Evolutionary conservation across 257 asterid species (phyloP).

Genomic region (Salvia hispanica): DNA sequence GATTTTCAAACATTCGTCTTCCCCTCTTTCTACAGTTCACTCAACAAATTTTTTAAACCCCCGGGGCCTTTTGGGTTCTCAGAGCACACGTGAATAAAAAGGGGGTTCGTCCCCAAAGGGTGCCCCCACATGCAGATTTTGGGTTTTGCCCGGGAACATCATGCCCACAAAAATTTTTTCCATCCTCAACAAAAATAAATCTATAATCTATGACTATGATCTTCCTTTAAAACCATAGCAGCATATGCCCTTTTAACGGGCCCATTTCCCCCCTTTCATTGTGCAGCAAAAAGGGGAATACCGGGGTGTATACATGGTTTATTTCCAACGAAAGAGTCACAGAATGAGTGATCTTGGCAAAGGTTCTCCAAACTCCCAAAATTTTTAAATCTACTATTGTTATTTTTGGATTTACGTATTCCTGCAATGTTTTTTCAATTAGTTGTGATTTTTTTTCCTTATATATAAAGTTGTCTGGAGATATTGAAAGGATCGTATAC

Average conservation of each 20-base stretch:
- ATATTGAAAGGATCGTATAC: no score
- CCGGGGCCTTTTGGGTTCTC: slow-evolving; percentile 65
- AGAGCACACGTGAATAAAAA: slow-evolving; percentile 52
- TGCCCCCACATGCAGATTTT: slow-evolving; percentile 95
- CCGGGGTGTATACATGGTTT: background rate
- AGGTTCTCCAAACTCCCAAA: slow-evolving; percentile 20
- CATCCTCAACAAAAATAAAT: background rate
- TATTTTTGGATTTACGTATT: background rate
- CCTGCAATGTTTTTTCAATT: background rate
- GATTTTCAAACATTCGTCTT: slow-evolving; percentile 9
- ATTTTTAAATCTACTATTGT: slow-evolving; percentile 4
- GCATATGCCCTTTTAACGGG: slow-evolving; percentile 30
- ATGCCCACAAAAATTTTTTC: slow-evolving; percentile 29
- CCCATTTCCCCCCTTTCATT: slow-evolving; percentile 22
- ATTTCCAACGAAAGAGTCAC: no score
- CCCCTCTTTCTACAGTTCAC: slow-evolving; percentile 44
- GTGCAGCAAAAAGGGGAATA: background rate
- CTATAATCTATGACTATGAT: slow-evolving; percentile 19
- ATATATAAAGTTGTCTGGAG: no score
- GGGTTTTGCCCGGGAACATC: slow-evolving; percentile 75
- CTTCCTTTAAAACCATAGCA: slow-evolving; percentile 28
- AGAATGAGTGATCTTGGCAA: slow-evolving; percentile 31
- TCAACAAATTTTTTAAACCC: slow-evolving; percentile 59
- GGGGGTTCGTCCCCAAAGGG: slow-evolving; percentile 72
- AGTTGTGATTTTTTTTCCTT: background rate